Base-by-base conservation (phyloP, 305 asterid species). In the Fraxinus dipetala region DNA sequence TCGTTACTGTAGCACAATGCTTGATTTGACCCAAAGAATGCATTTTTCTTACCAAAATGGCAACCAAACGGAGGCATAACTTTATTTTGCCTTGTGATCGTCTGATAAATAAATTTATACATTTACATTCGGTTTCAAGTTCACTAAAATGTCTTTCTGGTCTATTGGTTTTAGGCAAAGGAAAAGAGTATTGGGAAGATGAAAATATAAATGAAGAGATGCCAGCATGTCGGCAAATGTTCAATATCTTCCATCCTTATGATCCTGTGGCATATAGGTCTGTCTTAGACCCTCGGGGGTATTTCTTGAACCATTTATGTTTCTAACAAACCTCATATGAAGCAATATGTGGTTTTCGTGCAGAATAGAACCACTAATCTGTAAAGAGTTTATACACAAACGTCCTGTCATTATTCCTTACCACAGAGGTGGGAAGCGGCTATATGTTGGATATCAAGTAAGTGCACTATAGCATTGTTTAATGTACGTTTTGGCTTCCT, bases 391-490 rank as follows among this genome's bases (percentile, higher is more conserved):
- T 83, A 59, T 87, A 43, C 87, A 87, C 67, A 91, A 80, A 77
- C 96, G 98, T 67, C 98, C 98, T 1, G 93, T 93, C 78, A 93
- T 92, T 82, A 80, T 96, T 82, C 99, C 99, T 77, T 96, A 94
- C 86, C 98, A 96, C 88, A 90, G 97, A 87, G 99, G 99, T 43
- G 98, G 98, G 78, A 96, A 96, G 90, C 91, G 99, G 82, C 91
- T 96, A 75, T 92, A 94, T 85, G 87, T 94, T 84, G 97, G 94
- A 70, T 90, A 84, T 87, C 99, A 94, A 93, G 99, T 94, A 86
- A 85, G 82, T 22, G 31, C 77, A 54, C 48, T 67, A 43, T 24
- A 51, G 72, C 79, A 61, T 32, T 61, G 56, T 40, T 3, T 70
- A 32, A 7, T 30, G 59, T 70, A 43, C 6, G 10, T 82, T 34